These are phyloP conservation scores for Colletotrichum scovillei DNA, from an alignment of 2,329 filamentous ascomycete genomes.

Conservation along the genomic window DNA sequence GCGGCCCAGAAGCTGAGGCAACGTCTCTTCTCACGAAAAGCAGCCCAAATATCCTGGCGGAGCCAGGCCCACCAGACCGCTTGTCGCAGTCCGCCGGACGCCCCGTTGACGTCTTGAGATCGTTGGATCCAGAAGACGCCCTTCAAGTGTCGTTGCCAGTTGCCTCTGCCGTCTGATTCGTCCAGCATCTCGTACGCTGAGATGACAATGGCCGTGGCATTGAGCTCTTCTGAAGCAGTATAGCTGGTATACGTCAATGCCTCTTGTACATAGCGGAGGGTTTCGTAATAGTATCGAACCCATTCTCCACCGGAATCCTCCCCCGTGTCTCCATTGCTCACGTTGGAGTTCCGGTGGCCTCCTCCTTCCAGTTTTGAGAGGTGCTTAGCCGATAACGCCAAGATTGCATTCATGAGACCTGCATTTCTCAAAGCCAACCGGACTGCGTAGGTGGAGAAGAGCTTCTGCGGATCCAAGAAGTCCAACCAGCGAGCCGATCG, in stretches of 20 bases:
- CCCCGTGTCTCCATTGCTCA: background rate
- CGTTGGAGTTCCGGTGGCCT: background rate
- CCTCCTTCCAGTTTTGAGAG: conserved; percentile 21
- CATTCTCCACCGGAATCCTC: conserved; percentile 39
- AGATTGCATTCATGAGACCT: conserved; percentile 67
- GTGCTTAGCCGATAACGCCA: conserved; percentile 66
- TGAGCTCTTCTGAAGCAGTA: conserved; percentile 66
- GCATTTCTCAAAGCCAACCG: conserved; percentile 59
- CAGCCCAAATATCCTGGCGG: conserved; percentile 74
- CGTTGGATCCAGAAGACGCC: conserved; percentile 75
- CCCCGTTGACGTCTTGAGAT: conserved; percentile 70
- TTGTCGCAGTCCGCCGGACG: conserved; percentile 65
- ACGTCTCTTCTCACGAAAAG: conserved; percentile 67
- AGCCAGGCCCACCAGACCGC: conserved; percentile 76
- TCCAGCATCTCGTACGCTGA: conserved; percentile 77
- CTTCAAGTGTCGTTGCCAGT: conserved; percentile 72
- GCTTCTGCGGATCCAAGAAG: conserved; percentile 46
- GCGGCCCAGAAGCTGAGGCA: conserved; percentile 70
- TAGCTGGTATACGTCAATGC: conserved; percentile 70
- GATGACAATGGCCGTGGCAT: conserved; percentile 69
- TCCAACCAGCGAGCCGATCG: conserved; percentile 40
- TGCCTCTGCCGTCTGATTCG: conserved; percentile 60
- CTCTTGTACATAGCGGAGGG: conserved; percentile 69
- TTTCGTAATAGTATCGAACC: conserved; percentile 71
- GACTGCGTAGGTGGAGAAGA: conserved; percentile 47